Evolutionary conservation across 2,329 filamentous ascomycete genomes (phyloP).

Genomic region (Epichloe elymi): DNA sequence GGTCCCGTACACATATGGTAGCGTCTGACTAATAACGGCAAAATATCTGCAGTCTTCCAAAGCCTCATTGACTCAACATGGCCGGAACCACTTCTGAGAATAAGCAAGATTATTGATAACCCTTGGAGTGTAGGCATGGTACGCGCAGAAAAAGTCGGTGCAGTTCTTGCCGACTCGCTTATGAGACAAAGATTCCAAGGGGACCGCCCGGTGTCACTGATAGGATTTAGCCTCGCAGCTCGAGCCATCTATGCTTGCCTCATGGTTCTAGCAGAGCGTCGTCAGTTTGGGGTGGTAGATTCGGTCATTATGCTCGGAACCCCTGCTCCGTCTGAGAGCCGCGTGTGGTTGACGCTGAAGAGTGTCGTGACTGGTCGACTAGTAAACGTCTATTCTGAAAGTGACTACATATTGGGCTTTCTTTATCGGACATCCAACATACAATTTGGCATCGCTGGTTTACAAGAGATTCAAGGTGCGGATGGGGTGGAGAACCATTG

Average conservation of each 20-base stretch:
- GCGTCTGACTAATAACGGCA: not conserved
- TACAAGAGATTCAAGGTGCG: slow-evolving; percentile 60
- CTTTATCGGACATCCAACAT: slow-evolving; percentile 73
- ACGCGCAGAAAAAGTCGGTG: slow-evolving; percentile 59
- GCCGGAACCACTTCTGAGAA: slow-evolving; percentile 50
- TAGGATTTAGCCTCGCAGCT: slow-evolving; percentile 74
- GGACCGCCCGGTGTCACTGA: slow-evolving; percentile 64
- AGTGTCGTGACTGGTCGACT: slow-evolving; percentile 70
- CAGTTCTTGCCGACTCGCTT: slow-evolving; percentile 66
- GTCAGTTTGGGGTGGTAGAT: slow-evolving; percentile 76
- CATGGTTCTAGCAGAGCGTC: slow-evolving; percentile 63
- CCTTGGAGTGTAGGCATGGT: slow-evolving; percentile 67
- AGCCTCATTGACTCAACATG: slow-evolving; percentile 46
- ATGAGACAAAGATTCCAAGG: slow-evolving; percentile 67
- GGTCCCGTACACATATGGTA: not conserved
- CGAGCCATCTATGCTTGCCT: slow-evolving; percentile 77
- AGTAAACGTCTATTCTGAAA: slow-evolving; percentile 81
- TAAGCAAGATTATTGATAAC: slow-evolving; percentile 67
- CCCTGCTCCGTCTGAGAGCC: slow-evolving; percentile 58
- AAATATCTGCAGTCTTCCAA: slow-evolving; percentile 31
- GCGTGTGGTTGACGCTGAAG: slow-evolving; percentile 65
- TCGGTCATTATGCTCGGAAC: slow-evolving; percentile 75
- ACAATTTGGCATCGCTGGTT: slow-evolving; percentile 70
- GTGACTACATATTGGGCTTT: slow-evolving; percentile 80
- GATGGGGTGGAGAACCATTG: slow-evolving; percentile 54